These are phyloP conservation scores for Alternaria solani DNA, from an alignment of 2,329 filamentous ascomycete species.

Conservation along the genomic window DNA sequence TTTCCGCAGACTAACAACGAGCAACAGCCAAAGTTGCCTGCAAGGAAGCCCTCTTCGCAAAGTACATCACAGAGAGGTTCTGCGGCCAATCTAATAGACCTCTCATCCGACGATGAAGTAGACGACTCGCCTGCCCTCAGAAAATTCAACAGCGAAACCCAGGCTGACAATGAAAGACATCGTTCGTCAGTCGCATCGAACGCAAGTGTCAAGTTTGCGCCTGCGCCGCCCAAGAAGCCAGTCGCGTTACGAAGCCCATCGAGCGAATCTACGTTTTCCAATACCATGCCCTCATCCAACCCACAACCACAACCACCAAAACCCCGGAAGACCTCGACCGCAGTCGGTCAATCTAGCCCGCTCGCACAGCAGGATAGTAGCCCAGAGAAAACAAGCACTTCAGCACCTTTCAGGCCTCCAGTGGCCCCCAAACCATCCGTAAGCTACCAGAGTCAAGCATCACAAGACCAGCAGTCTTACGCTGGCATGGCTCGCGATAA, in stretches of 20 bases:
- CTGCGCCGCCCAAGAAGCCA: conserved; percentile 45
- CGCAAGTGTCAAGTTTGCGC: conserved; percentile 41
- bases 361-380: conserved; percentile 35
- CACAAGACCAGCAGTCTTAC: conserved; percentile 43
- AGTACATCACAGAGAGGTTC: conserved; percentile 36
- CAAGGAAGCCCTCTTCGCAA: conserved; percentile 30
- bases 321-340: conserved; percentile 39
- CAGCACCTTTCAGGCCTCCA: conserved; percentile 45
- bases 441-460: conserved; percentile 26
- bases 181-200: conserved; percentile 26
- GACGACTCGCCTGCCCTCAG: conserved; percentile 25
- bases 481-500: conserved; percentile 50
- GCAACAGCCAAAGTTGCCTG: conserved; percentile 49
- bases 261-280: conserved; percentile 29
- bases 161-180: conserved; percentile 23
- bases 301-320: conserved; percentile 47
- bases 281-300: conserved; percentile 25
- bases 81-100: conserved; percentile 56
- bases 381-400: conserved; percentile 35
- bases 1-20: conserved; percentile 48
- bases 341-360: conserved; percentile 37
- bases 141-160: conserved; percentile 39
- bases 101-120: conserved; percentile 55
- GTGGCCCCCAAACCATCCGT: conserved; percentile 35
- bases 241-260: conserved; percentile 52